Conservation (phyloP, 225 moss, liverwort and hornwort species). For the Neckera pumila region DNA sequence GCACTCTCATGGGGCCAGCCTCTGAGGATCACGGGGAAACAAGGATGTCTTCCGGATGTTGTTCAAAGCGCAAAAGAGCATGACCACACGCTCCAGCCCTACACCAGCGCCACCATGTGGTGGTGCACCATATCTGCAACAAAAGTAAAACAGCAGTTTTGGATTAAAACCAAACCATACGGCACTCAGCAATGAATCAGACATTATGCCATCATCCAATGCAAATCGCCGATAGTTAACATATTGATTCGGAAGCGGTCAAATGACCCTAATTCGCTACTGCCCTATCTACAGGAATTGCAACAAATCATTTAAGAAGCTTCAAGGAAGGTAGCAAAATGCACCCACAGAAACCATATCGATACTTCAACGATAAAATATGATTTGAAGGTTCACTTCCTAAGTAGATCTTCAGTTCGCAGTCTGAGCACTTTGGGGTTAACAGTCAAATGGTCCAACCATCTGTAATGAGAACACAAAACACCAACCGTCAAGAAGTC, state of each 20-base stretch:
- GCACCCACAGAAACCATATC: not conserved
- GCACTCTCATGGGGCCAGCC: constrained; percentile 62
- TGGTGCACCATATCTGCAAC: constrained; percentile 62
- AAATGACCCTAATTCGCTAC: not conserved
- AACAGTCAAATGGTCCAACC: not conserved
- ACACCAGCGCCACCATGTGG: constrained; percentile 87
- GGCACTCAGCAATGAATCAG: not conserved
- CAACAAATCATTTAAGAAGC: not conserved
- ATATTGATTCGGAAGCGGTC: not conserved
- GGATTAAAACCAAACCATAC: not conserved
- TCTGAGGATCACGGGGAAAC: constrained; percentile 80
- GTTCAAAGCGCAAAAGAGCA: constrained; percentile 87
- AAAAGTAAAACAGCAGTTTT: not conserved
- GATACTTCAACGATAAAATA: not conserved
- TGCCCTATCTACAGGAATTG: not conserved
- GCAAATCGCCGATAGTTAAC: not conserved
- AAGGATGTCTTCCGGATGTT: constrained; percentile 87
- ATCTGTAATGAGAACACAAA: not conserved
- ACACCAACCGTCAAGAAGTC: not conserved
- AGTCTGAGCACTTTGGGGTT: not conserved
- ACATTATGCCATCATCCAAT: not conserved
- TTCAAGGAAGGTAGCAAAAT: not conserved
- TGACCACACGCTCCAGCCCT: constrained; percentile 84
- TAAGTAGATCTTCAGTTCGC: not conserved
- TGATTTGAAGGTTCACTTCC: no score